Conservation (phyloP, 352 stramenopile species). For the Phytophthora europaea region DNA sequence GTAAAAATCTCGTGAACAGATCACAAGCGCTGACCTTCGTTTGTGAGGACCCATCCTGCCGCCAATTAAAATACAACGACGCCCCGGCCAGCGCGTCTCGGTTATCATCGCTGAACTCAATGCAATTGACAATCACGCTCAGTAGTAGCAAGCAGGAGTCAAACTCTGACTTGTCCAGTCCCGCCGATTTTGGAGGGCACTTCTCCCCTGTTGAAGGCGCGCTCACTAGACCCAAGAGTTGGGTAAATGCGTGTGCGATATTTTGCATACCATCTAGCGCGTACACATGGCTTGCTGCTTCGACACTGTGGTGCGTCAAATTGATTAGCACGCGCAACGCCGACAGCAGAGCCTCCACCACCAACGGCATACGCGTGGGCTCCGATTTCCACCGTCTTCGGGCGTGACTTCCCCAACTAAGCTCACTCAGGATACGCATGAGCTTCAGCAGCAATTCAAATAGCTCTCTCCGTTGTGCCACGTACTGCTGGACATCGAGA, state of each 20-base stretch:
- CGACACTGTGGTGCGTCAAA: slow-evolving; percentile 77
- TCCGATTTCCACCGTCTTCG: slow-evolving; percentile 37
- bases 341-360: slow-evolving; percentile 56
- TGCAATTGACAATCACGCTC: slow-evolving; percentile 78
- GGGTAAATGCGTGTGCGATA: slow-evolving; percentile 57
- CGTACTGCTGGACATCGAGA: slow-evolving; percentile 52
- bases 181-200: background rate
- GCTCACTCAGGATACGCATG: slow-evolving; percentile 42
- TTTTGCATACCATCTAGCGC: slow-evolving; percentile 48
- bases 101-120: slow-evolving; percentile 72
- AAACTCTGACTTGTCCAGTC: slow-evolving; percentile 63
- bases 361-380: slow-evolving; percentile 39
- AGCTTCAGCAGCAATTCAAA: slow-evolving; percentile 56
- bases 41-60: background rate
- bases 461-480: slow-evolving; percentile 46
- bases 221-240: slow-evolving; percentile 35
- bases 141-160: slow-evolving; percentile 68
- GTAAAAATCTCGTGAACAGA: slow-evolving; percentile 65
- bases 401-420: slow-evolving; percentile 44
- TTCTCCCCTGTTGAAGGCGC: background rate
- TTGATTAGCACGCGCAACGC: slow-evolving; percentile 79
- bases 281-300: slow-evolving; percentile 54
- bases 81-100: slow-evolving; percentile 44
- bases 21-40: slow-evolving; percentile 33
- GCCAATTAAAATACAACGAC: background rate